A percentile compares a stretch with the other conserved stretches of the same genome.
phyloP scores from a whole-genome alignment of 306 rosid species.

The Canavalia gladiata region DNA sequence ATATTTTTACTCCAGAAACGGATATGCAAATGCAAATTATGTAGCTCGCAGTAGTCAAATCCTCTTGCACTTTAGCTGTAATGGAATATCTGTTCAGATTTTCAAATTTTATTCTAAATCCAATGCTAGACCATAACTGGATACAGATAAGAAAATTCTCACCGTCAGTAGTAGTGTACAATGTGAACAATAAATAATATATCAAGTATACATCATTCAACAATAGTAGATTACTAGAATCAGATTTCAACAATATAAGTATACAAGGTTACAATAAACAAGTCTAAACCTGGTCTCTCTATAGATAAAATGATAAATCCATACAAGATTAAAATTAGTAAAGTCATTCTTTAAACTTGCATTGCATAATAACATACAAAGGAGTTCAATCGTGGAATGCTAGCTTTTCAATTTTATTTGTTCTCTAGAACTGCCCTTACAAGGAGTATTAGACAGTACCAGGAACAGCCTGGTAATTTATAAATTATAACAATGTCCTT shows the following conservation, averaged over 20 bases:
- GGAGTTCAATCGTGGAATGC: conserved; percentile 4
- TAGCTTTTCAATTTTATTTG: conserved; percentile 37
- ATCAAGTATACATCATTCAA: neutral
- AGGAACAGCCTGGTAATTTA: conserved; percentile 38
- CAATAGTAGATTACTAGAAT: neutral
- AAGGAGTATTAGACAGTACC: conserved; percentile 40
- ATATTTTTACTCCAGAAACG: too few relatives aligned
- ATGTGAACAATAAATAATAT: conserved; percentile 16
- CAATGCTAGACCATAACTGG: neutral
- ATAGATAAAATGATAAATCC: conserved; percentile 14
- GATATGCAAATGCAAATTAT: too few relatives aligned
- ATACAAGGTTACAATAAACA: conserved; percentile 9
- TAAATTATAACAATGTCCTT: conserved; percentile 47
- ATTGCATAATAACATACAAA: conserved; percentile 29
- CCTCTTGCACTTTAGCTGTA: too few relatives aligned
- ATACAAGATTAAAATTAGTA: neutral
- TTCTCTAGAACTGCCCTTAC: conserved; percentile 26
- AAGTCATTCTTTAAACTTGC: conserved; percentile 32
- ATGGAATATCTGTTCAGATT: too few relatives aligned
- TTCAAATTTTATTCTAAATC: too few relatives aligned
- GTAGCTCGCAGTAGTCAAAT: too few relatives aligned
- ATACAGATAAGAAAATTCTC: neutral
- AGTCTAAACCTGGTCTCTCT: neutral
- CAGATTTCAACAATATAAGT: neutral
- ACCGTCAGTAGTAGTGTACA: neutral